Conservation (phyloP, 169 alveolate genomes). For the Plasmodium cynomolgi region DNA sequence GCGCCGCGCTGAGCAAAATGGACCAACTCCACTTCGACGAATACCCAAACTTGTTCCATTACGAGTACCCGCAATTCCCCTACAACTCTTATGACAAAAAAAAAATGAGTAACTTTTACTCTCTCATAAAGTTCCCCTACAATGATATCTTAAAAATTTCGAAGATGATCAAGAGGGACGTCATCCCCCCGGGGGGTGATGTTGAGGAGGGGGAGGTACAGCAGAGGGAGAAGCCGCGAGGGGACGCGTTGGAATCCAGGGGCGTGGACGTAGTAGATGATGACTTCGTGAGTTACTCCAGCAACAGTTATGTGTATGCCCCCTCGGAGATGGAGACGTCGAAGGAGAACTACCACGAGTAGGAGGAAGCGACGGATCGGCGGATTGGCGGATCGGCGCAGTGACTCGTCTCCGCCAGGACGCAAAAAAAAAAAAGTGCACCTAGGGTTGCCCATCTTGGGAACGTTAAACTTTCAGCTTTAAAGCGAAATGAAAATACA, state of each 20-base stretch:
- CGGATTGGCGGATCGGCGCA: background rate
- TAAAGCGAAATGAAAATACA: background rate
- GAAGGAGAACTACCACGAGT: slow-evolving; percentile 43
- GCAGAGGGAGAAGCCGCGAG: background rate
- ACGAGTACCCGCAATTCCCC: slow-evolving; percentile 69
- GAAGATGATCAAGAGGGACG: background rate
- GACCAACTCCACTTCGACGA: slow-evolving; percentile 53
- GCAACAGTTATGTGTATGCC: slow-evolving; percentile 40
- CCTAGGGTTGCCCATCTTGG: background rate
- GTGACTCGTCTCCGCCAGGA: background rate
- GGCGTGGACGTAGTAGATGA: background rate
- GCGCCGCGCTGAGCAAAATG: slow-evolving; percentile 7
- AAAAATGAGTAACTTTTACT: slow-evolving; percentile 54
- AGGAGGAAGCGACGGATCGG: background rate
- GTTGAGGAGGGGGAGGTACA: background rate
- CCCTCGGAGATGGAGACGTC: slow-evolving; percentile 76
- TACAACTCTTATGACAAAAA: slow-evolving; percentile 66
- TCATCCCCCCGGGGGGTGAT: background rate
- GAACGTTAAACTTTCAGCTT: background rate
- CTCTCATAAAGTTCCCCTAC: slow-evolving; percentile 65
- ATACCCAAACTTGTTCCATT: slow-evolving; percentile 51
- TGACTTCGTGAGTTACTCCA: slow-evolving; percentile 3
- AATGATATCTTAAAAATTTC: slow-evolving; percentile 68
- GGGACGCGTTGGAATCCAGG: background rate
- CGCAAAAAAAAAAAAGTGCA: background rate